phyloP scores from a whole-genome alignment of 2,329 filamentous ascomycete species.

The Tympanopsis confertula region DNA sequence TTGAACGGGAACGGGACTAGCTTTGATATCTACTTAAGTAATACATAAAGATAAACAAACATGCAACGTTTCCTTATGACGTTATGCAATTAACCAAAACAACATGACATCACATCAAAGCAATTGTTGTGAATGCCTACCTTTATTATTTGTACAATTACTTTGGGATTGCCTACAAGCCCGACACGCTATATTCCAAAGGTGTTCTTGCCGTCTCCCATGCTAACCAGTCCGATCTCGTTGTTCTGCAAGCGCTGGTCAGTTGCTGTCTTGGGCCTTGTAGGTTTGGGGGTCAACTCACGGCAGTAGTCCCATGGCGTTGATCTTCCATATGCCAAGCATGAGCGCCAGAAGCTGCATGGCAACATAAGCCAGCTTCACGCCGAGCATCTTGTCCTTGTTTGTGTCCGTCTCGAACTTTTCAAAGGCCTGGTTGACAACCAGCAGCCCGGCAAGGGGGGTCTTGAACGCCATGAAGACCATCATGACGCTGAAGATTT shows the following conservation, averaged over 20 bases:
- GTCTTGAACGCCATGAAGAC: slow-evolving; percentile 98
- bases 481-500: slow-evolving; percentile 99
- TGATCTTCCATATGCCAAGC: slow-evolving; percentile 90
- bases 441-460: slow-evolving; percentile 72
- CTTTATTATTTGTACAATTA: no score
- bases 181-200: slow-evolving; percentile 53
- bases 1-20: no score
- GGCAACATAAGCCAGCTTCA: slow-evolving; percentile 77
- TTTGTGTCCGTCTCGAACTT: slow-evolving; percentile 79
- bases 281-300: slow-evolving; percentile 31
- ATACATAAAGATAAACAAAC: no score
- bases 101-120: no score
- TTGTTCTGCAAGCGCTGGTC: slow-evolving; percentile 50
- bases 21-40: no score
- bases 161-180: slow-evolving; percentile 35
- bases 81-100: no score
- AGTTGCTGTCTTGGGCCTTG: not conserved
- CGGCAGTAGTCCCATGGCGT: slow-evolving; percentile 89
- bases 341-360: slow-evolving; percentile 78
- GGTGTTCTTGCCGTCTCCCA: slow-evolving; percentile 74
- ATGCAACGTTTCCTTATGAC: no score
- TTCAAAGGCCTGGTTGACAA: slow-evolving; percentile 78
- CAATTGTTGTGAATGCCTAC: no score
- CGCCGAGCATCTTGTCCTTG: slow-evolving; percentile 59
- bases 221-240: slow-evolving; percentile 90